phyloP scores from a whole-genome alignment of 805 yeast genomes.

The Groenewaldozyma tartarivorans region DNA sequence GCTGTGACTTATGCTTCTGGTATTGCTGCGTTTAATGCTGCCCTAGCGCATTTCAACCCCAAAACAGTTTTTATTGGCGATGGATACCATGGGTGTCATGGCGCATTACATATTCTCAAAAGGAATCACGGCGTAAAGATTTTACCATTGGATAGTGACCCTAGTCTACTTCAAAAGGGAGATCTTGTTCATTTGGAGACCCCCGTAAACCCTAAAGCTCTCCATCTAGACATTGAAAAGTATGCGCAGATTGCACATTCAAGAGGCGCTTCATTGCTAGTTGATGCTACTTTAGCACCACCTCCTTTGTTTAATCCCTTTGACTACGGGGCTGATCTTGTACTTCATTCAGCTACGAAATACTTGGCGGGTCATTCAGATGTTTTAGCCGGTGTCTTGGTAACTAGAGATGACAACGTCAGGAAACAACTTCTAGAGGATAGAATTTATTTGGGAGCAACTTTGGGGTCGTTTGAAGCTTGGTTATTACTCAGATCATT shows the following conservation, averaged over 20 bases:
- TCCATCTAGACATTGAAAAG: constrained; percentile 48
- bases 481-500: constrained; percentile 68
- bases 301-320: constrained; percentile 82
- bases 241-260: constrained; percentile 66
- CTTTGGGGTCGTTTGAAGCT: constrained; percentile 67
- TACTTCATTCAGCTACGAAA: constrained; percentile 82
- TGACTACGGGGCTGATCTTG: constrained; percentile 76
- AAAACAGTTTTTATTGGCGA: constrained; percentile 64
- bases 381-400: constrained; percentile 69
- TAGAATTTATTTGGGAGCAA: constrained; percentile 67
- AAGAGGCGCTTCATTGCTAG: constrained; percentile 60
- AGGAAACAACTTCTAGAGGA: constrained; percentile 45
- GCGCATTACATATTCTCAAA: constrained; percentile 51
- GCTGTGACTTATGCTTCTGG: constrained; percentile 73
- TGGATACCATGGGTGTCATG: constrained; percentile 80
- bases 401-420: constrained; percentile 46
- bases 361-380: constrained; percentile 95
- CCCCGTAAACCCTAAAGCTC: constrained; percentile 81
- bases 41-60: constrained; percentile 62
- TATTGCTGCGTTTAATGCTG: constrained; percentile 69
- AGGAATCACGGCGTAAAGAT: constrained; percentile 43
- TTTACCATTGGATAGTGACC: constrained; percentile 21
- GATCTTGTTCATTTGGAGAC: constrained; percentile 81
- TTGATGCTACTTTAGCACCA: constrained; percentile 91
- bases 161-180: constrained; percentile 46